Evolutionary conservation across 2,329 filamentous ascomycete genomes (phyloP), one percentile per base, ranked within the genome.

Genomic region (Didymella exigua): DNA sequence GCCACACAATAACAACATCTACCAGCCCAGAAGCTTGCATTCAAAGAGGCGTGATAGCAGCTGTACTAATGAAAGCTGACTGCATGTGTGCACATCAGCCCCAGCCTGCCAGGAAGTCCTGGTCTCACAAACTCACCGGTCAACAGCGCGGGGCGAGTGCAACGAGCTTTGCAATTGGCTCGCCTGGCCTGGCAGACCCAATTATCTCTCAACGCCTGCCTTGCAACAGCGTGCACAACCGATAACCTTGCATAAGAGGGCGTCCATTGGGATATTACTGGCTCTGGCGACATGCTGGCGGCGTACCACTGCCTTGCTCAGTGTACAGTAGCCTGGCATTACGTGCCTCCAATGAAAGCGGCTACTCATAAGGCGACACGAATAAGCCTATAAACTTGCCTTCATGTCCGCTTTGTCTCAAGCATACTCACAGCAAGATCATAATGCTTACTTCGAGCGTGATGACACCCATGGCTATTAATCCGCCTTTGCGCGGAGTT

Each of bases 401-500:
- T 23, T 18, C 34, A 9, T 13, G 2, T 23, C 33, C 38, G 30
- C 1, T 2, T 19, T 47, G 13, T 27, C 34, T 16, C 18, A 5
- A 4, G 2, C n/a, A 24, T 6, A 1, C 11, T 6, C 29, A 24
- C 10, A 26, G 29, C 42, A 33, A 29, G 2, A 29, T 9, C 1
- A 4, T 3, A 2, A 5, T 21, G 24, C 41, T 45, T 42, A 5
- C 3, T 7, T 26, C 4, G 13, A 13, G 21, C 26, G 14, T 31
- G 2, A 55, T 55, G 52, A 47, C 41, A n/a, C 36, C 52, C 18
- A 42, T 67, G 13, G 43, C 55, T 16, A 49, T 69, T 30, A 51
- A 61, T 4, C 56, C 65, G 3, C 52, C 62, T n/a, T 54, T 72
- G 18, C 60, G 52, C 30, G 59, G 65, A 43, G 59, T 61, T 8